Base-by-base conservation (phyloP, 2,329 filamentous ascomycete genomes). In the Colletotrichum echinochloae region DNA sequence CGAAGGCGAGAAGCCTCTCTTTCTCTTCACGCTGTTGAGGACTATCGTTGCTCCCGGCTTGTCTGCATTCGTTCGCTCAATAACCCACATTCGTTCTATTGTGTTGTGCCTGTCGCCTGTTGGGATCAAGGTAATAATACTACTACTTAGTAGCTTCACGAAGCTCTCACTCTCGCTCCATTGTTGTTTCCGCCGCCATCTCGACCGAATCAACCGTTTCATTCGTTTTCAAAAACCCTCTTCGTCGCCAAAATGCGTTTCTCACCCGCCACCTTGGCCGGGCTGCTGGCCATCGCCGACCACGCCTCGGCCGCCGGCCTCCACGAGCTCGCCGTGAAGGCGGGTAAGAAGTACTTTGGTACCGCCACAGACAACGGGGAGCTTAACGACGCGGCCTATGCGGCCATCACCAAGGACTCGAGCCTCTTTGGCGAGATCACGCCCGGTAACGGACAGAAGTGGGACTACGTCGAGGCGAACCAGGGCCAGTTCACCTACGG, bases 381-480 rank as follows among this genome's bases (percentile, higher is more conserved):
- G 73, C 78, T 88, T 44, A 82, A 80, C 54, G 88, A 92, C 78
- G 76, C 79, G 14, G 74, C 83, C 35, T 92, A 92, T 77, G 79
- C 81, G 51, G 77, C 79, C 8, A 87, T 89, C 72, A 79, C 90
- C 48, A 83, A 79, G 72, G 11, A 79, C 80, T 14, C 81, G 66
- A 81, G 88, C 76, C 88, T 91, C 75, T 92, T 92, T 75, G 90
- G 90, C 33, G 86, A 89, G 77, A 83, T 91, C 33, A 91, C 90
- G 0, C 88, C 89, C 0, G 88, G 86, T 64, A 92, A 92, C 76
- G 84, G 85, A 2, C 87, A 89, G 78, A 86, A 89, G 83, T 92
- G 89, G 89, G 84, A 90, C 69, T 82, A 84, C 72, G 89, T 83
- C 18, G 89, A 93, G 81, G 87, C 89, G 0, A 76, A 79, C 37